A percentile compares a stretch with the other conserved stretches of the same genome.
Evolutionary conservation across 371 early-diverging fungal genomes (phyloP).

Genomic region (Mucor indicus): DNA sequence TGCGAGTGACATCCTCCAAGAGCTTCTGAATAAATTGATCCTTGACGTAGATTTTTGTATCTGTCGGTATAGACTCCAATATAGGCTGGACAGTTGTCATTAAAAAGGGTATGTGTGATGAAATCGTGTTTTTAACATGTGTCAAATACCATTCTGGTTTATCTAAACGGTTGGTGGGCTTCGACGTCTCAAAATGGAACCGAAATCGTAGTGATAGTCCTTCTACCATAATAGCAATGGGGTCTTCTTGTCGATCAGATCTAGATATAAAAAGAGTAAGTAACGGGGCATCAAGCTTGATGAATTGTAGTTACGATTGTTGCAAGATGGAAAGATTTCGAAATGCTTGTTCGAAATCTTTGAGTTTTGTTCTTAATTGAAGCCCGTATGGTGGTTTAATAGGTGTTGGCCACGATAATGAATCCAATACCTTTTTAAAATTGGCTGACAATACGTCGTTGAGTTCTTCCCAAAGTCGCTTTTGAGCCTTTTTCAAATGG

Average conservation of each 20-base stretch:
- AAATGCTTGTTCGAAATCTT: constrained; percentile 41
- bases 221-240: constrained; percentile 61
- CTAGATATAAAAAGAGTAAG: background rate
- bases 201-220: constrained; percentile 68
- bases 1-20: constrained; percentile 57
- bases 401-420: constrained; percentile 53
- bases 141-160: constrained; percentile 89
- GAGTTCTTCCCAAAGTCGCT: constrained; percentile 37
- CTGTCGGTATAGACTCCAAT: constrained; percentile 1
- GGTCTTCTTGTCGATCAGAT: constrained; percentile 13
- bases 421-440: constrained; percentile 42
- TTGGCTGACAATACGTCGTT: constrained; percentile 37
- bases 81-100: constrained; percentile 41
- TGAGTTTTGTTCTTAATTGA: constrained; percentile 28
- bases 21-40: constrained; percentile 71
- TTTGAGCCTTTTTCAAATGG: constrained; percentile 24
- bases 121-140: constrained; percentile 62
- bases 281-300: background rate
- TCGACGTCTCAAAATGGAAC: constrained; percentile 76
- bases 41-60: constrained; percentile 31
- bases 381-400: constrained; percentile 42
- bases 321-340: constrained; percentile 41
- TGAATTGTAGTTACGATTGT: constrained; percentile 30
- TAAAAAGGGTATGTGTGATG: constrained; percentile 33
- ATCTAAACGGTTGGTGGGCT: constrained; percentile 79